Evolutionary conservation across 2,329 filamentous ascomycete genomes (phyloP), one percentile per base, ranked within the genome.

Genomic region (Penicillium sp.): DNA sequence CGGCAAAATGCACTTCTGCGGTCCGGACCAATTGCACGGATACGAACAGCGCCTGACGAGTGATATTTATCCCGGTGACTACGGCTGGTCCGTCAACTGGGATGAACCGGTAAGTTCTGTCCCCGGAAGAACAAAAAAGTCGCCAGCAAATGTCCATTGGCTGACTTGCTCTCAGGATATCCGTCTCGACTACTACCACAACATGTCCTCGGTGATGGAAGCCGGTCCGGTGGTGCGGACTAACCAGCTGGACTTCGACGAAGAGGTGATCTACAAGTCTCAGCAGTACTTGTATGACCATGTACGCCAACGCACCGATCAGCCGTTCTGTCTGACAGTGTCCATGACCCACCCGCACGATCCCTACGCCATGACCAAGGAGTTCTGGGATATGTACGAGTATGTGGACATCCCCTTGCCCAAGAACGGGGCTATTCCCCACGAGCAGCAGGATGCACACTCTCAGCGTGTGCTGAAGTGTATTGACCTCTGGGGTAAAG

Each of bases 1-100:
- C 4, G 90, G 90, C 48, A 96, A 96, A 77, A 96, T 96, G 90
- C 90, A 96, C 69, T 96, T 96, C 63, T 86, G 94, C 39, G 90
- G 90, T 21, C 73, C 74, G 0, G 90, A 96, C 63, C 90, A 96
- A 70, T 76, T 96, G 44, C 90, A 96, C 63, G 90, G 90, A 19
- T 96, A 94, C 59, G 90, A 96, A 72, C 85, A 87, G 58, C 81
- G 90, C 41, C 76, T 96, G 58, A 96, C 90, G n/a, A 87, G 84
- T 53, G 90, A 96, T 65, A 95, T 96, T 61, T 96, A 96, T 66
- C 90, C 90, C 1, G 90, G 85, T 42, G 90, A 96, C 61, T 89
- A 93, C 60, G 90, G 90, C 50, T 96, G 90, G 90, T 84, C 84
- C 9, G 90, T 95, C 49, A 90, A 95, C 70, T 96, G 90, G 90